A percentile compares a stretch with the other conserved stretches of the same genome.
These are phyloP conservation scores for Lobulomyces angularis DNA, from an alignment of 192 early-diverging fungal genomes.

Conservation along the genomic window DNA sequence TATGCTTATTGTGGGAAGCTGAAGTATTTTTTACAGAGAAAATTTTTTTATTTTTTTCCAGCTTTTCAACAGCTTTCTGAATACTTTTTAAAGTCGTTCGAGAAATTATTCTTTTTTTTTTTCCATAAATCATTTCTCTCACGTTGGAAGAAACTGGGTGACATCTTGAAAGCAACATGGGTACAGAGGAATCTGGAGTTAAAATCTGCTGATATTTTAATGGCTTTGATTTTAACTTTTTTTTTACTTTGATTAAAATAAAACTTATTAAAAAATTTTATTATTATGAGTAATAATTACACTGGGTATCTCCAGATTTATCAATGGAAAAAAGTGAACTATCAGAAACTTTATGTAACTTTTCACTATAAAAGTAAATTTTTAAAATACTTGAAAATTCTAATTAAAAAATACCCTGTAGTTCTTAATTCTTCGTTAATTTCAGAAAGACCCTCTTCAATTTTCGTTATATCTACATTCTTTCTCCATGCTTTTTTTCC, in stretches of 20 bases:
- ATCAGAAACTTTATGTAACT: constrained; percentile 30
- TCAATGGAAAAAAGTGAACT: constrained; percentile 61
- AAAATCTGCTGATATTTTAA: constrained; percentile 80
- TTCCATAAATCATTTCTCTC: constrained; percentile 15
- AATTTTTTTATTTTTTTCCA: constrained; percentile 15
- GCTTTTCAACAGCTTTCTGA: constrained; percentile 12
- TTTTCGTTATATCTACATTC: constrained; percentile 70
- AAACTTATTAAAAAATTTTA: neutral
- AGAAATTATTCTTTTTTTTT: constrained; percentile 9
- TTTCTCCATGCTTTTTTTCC: constrained; percentile 87
- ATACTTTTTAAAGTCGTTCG: constrained; percentile 14
- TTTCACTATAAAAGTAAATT: constrained; percentile 20
- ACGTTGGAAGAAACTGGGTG: constrained; percentile 10
- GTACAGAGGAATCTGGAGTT: constrained; percentile 52
- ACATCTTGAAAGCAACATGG: constrained; percentile 20
- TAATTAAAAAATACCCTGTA: constrained; percentile 44
- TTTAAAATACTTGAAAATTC: neutral
- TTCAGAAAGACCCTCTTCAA: constrained; percentile 64
- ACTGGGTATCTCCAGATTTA: constrained; percentile 44
- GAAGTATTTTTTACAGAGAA: constrained; percentile 11
- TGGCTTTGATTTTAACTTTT: constrained; percentile 34
- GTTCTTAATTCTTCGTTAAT: constrained; percentile 39
- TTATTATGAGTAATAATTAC: constrained; percentile 9
- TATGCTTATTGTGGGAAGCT: no score
- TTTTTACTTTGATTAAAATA: constrained; percentile 17